Evolutionary conservation across 805 yeast species (phyloP).

Genomic region (Isabelozyma rhagii): DNA sequence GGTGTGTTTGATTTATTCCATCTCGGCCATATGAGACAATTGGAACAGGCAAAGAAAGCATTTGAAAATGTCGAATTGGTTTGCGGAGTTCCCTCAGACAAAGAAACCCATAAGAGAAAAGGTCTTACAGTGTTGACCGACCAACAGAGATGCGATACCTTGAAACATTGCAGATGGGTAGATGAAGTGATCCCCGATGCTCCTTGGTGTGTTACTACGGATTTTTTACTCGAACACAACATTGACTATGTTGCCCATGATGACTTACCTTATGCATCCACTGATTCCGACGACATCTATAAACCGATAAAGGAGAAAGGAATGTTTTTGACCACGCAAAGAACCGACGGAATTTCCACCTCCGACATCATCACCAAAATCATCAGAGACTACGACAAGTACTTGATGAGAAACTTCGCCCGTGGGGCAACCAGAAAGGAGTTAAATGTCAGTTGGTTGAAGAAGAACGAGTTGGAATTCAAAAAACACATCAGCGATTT

Average conservation of each 20-base stretch:
- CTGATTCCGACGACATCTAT: slow-evolving; percentile 89
- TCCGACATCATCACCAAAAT: slow-evolving; percentile 94
- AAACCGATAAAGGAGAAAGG: slow-evolving; percentile 89
- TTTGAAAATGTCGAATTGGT: slow-evolving; percentile 81
- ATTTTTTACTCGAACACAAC: slow-evolving; percentile 70
- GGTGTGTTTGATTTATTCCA: slow-evolving; percentile 97
- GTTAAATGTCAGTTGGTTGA: slow-evolving; percentile 94
- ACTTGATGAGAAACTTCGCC: slow-evolving; percentile 94
- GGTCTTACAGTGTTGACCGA: slow-evolving; percentile 92
- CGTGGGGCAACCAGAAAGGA: slow-evolving; percentile 97
- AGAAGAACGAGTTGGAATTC: slow-evolving; percentile 92
- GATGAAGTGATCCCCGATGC: slow-evolving; percentile 94
- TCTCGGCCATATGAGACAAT: slow-evolving; percentile 95
- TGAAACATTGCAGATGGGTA: slow-evolving; percentile 94
- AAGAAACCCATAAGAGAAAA: slow-evolving; percentile 85
- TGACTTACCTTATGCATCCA: slow-evolving; percentile 89
- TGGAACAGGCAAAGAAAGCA: slow-evolving; percentile 94
- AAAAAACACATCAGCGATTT: slow-evolving; percentile 87
- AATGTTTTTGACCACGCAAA: slow-evolving; percentile 87
- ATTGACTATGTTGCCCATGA: slow-evolving; percentile 98
- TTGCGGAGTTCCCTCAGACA: slow-evolving; percentile 89
- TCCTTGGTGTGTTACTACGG: slow-evolving; percentile 91
- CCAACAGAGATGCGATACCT: slow-evolving; percentile 84
- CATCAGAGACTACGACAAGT: slow-evolving; percentile 93
- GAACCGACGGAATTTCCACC: slow-evolving; percentile 95